Conservation (phyloP, 2,329 filamentous ascomycete genomes). For the Simplicillium sp. region DNA sequence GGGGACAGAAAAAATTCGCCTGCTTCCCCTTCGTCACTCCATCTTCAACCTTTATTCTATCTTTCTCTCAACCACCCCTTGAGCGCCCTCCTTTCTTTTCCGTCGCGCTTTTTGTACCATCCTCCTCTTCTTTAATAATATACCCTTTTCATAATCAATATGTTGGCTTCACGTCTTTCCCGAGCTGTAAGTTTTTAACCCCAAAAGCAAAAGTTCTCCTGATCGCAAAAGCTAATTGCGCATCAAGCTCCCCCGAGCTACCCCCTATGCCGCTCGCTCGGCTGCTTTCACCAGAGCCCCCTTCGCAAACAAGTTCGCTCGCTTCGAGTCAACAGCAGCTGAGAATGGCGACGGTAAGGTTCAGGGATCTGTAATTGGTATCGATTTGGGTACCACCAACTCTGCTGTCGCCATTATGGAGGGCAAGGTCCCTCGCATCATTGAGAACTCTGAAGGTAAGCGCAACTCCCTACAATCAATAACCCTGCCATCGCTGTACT, state of each 20-base stretch:
- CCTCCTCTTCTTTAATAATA: slow-evolving; percentile 23
- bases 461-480: not conserved
- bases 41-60: slow-evolving; percentile 10
- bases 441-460: slow-evolving; percentile 92
- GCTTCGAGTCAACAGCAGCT: slow-evolving; percentile 59
- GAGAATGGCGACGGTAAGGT: slow-evolving; percentile 62
- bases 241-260: slow-evolving; percentile 65
- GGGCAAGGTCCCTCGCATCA: slow-evolving; percentile 89
- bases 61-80: slow-evolving; percentile 17
- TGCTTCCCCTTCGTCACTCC: slow-evolving; percentile 12
- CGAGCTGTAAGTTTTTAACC: slow-evolving; percentile 56
- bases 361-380: slow-evolving; percentile 93
- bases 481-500: not conserved
- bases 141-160: slow-evolving; percentile 36
- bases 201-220: slow-evolving; percentile 7
- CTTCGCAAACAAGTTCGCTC: slow-evolving; percentile 62
- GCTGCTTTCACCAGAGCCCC: slow-evolving; percentile 60
- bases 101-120: slow-evolving; percentile 20
- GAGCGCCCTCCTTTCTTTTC: slow-evolving; percentile 18
- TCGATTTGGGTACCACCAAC: slow-evolving; percentile 97
- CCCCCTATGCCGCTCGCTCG: slow-evolving; percentile 57
- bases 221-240: not conserved
- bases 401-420: slow-evolving; percentile 97
- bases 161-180: slow-evolving; percentile 64
- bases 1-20: slow-evolving; percentile 27